These are phyloP conservation scores for Fomitopsis schrenkii DNA, from an alignment of 1,284 basidiomycete genomes.

Conservation along the genomic window DNA sequence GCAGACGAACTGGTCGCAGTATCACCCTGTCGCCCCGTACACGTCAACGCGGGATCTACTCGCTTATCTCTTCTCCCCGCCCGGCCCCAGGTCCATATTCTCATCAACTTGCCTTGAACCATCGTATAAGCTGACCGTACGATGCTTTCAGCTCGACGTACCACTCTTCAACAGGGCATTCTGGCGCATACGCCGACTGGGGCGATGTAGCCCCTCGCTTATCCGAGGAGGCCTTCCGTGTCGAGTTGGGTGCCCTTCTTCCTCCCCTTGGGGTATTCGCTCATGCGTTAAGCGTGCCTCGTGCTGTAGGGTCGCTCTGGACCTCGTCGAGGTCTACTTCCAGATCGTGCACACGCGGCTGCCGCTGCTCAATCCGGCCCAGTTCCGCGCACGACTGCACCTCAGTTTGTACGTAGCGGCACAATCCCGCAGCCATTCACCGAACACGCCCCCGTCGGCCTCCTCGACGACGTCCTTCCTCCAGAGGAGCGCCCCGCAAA, in stretches of 20 bases:
- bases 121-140: constrained; percentile 1
- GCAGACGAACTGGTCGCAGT: constrained; percentile 24
- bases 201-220: constrained; percentile 66
- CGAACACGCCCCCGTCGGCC: constrained; percentile 1
- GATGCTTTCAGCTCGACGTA: constrained; percentile 4
- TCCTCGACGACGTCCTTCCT: neutral
- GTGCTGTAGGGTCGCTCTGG: constrained; percentile 69
- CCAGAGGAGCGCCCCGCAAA: constrained; percentile 12
- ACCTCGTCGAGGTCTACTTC: constrained; percentile 87
- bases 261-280: neutral
- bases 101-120: neutral
- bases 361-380: constrained; percentile 74
- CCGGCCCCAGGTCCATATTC: constrained; percentile 40
- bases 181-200: constrained; percentile 43
- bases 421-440: constrained; percentile 15
- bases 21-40: constrained; percentile 46
- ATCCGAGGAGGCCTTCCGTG: constrained; percentile 65
- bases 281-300: constrained; percentile 11
- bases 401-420: constrained; percentile 38
- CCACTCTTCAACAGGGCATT: constrained; percentile 5
- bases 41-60: constrained; percentile 62
- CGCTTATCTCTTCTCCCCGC: constrained; percentile 68
- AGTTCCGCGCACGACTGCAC: constrained; percentile 67
- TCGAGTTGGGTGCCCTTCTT: constrained; percentile 45
- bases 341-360: constrained; percentile 84